A percentile compares a stretch with the other conserved stretches of the same genome.
phyloP scores from a whole-genome alignment of 1,284 basidiomycete genomes.

The Pulchroboletus neoregius region DNA sequence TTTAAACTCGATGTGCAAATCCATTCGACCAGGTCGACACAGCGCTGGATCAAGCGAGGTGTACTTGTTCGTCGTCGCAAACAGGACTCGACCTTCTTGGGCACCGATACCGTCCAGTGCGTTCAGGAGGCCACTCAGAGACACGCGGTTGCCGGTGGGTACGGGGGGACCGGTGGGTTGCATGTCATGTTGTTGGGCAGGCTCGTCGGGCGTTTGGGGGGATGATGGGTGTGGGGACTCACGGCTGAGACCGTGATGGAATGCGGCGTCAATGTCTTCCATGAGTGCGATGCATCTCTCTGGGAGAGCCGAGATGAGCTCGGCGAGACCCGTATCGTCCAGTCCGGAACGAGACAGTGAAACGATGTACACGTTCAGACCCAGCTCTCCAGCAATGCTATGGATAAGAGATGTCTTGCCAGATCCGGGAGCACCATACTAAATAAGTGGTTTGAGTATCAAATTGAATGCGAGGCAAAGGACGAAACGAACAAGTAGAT shows the following conservation, averaged over 20 bases:
- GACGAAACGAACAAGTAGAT: slow-evolving; percentile 48
- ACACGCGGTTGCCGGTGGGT: slow-evolving; percentile 37
- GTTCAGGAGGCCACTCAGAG: slow-evolving; percentile 69
- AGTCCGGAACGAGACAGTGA: slow-evolving; percentile 68
- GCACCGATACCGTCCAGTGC: slow-evolving; percentile 73
- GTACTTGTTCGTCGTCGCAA: slow-evolving; percentile 76
- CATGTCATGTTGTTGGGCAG: not conserved
- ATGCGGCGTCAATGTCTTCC: slow-evolving; percentile 78
- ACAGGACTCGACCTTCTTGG: slow-evolving; percentile 72
- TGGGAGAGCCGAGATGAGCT: slow-evolving; percentile 63
- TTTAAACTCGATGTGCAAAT: slow-evolving; percentile 72
- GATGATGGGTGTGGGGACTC: slow-evolving; percentile 11
- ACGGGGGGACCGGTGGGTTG: slow-evolving; percentile 2
- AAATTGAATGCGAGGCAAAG: not conserved
- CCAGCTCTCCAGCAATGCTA: slow-evolving; percentile 71
- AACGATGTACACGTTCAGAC: slow-evolving; percentile 70
- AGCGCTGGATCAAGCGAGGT: slow-evolving; percentile 64
- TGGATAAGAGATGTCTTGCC: slow-evolving; percentile 77
- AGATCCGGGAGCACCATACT: slow-evolving; percentile 70
- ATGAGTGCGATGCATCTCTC: slow-evolving; percentile 70
- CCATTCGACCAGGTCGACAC: slow-evolving; percentile 75
- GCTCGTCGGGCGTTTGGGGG: not conserved
- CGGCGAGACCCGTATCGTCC: slow-evolving; percentile 60
- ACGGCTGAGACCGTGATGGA: slow-evolving; percentile 55
- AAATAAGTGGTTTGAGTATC: slow-evolving; percentile 14